Evolutionary conservation across 768 basidiomycete species (phyloP), one percentile per base, ranked within the genome.

Genomic region (Trametes maxima): DNA sequence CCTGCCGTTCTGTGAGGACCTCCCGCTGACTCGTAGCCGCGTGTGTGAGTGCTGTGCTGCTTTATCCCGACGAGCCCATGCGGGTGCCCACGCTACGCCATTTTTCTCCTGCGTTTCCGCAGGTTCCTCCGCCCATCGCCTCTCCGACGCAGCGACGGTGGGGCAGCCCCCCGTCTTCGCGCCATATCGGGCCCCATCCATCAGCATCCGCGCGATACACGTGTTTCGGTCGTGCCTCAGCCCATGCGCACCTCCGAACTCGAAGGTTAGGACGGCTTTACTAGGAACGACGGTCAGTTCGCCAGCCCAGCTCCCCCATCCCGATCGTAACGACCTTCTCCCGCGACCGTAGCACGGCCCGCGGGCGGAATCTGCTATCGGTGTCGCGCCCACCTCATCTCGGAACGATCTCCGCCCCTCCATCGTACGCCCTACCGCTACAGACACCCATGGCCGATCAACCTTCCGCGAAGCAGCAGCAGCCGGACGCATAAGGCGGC

Each of bases 101-200:
- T 42, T 57, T 33, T 17, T 44, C 43, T 49, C 39, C 44, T 59
- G 51, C 36, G 8, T 14, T 47, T 13, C 25, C 16, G 39, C 2
- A 28, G 37, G 35, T 54, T 42, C 39, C 11, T 22, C 52, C 46
- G 52, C 60, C 33, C 60, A 36, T 53, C 61, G 51, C 55, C 37
- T 36, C 44, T 52, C 56, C 21, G 61, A 21, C 24, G 45, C 44
- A n/a, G 25, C 36, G 19, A 44, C 42, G 42, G 22, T 51, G 36
- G 54, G 19, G 40, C 60, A 24, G 22, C n/a, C 51, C 43, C 54
- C 35, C 48, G 17, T 12, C 46, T 47, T 47, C 28, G 25, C 48
- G n/a, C 56, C 54, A 62, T 62, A 57, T 62, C 61, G 50, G 55
- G 37, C 12, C 14, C n/a, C 54, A 62, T 62, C 61, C 24, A 57